Evolutionary conservation across 176 grass and related monocot genomes (phyloP).

Genomic region (Tillandsia leiboldiana): DNA sequence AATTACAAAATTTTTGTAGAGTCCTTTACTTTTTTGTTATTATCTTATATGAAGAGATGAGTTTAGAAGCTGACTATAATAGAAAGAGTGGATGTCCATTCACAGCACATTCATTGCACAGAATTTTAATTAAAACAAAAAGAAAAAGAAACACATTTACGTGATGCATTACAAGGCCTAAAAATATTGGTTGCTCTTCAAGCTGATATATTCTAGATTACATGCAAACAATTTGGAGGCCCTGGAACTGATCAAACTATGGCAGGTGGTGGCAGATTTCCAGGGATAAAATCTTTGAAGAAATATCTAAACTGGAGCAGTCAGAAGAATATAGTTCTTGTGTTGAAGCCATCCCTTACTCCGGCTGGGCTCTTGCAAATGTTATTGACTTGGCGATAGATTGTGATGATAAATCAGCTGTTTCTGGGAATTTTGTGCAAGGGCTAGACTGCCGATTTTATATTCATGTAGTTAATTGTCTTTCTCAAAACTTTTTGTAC

Average conservation of each 20-base stretch:
- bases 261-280: slow-evolving; percentile 91
- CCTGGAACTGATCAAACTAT: slow-evolving; percentile 73
- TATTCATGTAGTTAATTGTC: slow-evolving; percentile 59
- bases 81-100: no score
- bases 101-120: no score
- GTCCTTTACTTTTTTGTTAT: no score
- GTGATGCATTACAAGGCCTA: no score
- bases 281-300: slow-evolving; percentile 73
- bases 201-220: slow-evolving; percentile 4
- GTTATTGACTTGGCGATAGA: slow-evolving; percentile 56
- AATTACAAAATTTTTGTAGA: no score
- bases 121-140: no score
- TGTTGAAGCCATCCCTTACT: slow-evolving; percentile 40
- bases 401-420: slow-evolving; percentile 42
- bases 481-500: slow-evolving; percentile 55
- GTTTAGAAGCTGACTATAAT: no score
- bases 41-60: no score
- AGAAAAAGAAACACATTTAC: no score
- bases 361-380: slow-evolving; percentile 89
- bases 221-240: slow-evolving; percentile 11
- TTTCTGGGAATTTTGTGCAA: slow-evolving; percentile 50
- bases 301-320: slow-evolving; percentile 51
- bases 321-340: slow-evolving; percentile 35
- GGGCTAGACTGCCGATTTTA: slow-evolving; percentile 61
- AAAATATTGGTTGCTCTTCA: neutral